Base-by-base conservation (phyloP, 306 rosid genomes). In the Trifolium repens region DNA sequence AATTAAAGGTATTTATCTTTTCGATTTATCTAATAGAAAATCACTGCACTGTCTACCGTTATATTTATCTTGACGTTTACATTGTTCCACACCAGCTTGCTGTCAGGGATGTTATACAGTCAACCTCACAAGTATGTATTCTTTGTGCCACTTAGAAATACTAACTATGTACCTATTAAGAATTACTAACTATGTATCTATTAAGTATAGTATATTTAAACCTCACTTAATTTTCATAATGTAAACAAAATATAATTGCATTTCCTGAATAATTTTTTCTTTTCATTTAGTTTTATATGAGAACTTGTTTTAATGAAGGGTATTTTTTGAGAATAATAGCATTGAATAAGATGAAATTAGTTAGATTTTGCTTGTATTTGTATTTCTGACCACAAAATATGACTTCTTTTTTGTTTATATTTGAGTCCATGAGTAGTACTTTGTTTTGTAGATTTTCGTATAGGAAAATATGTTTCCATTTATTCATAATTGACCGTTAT, bases 41-140 rank as follows among this genome's bases (percentile, higher is more conserved):
- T 6, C 26, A 17, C 54, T n/a, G 30, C 27, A 63, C 12, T 27
- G 8, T 50, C 64, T 15, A 61, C 58, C 61, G 9, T 30, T 52
- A 39, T 68, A 14, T 64, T 79, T 37, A 58, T 78, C 69, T 24
- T 83, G 77, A 86, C 83, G 67, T 52, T 61, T 67, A 55, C 64
- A 22, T 42, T 87, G 42, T 82, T 58, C 63, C 19, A 37, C 84
- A 69, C 59, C 88, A 91, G 96, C 73, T 87, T 62, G 89, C 88
- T 78, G 79, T 85, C 79, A 85, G 93, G 84, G 96, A 91, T 78
- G 83, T 78, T 70, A 73, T 87, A 75, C 93, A 84, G 84, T 62
- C 89, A 19, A 90, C 96, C 72, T 71, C 85, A 78, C 91, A 89
- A 86, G 96, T 91, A 73, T 78, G 85, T 68, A 79, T 65, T 79